phyloP scores from a whole-genome alignment of 495 filamentous ascomycete species.

The Hapsidospora chrysogenum region DNA sequence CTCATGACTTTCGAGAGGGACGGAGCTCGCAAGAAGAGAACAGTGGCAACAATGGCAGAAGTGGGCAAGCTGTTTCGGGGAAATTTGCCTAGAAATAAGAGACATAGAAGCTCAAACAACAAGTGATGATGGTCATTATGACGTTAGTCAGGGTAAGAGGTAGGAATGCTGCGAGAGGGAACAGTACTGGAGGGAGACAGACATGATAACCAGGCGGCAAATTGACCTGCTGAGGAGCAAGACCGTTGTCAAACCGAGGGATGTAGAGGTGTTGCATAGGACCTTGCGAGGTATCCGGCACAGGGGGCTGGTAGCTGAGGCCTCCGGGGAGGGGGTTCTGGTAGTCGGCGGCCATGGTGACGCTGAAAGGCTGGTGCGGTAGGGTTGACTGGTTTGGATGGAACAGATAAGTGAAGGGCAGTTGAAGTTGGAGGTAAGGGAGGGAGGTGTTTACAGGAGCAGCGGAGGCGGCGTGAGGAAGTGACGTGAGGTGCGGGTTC shows the following conservation, averaged over 20 bases:
- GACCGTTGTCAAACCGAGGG: constrained; percentile 19
- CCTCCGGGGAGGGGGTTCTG: constrained; percentile 10
- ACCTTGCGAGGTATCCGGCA: constrained; percentile 25
- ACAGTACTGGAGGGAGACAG: constrained; percentile 6
- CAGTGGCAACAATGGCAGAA: too few relatives aligned
- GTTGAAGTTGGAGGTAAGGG: not conserved
- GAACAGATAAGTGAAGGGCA: not conserved
- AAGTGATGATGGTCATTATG: too few relatives aligned
- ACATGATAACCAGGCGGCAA: constrained; percentile 3
- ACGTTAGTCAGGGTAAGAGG: too few relatives aligned
- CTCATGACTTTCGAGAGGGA: too few relatives aligned
- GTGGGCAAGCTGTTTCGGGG: not conserved
- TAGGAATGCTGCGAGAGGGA: not conserved
- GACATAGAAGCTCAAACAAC: not conserved
- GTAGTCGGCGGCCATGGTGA: constrained; percentile 3
- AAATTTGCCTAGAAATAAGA: not conserved
- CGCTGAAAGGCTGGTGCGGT: not conserved
- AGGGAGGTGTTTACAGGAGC: not conserved
- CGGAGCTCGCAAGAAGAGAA: too few relatives aligned
- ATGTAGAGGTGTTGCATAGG: constrained; percentile 25
- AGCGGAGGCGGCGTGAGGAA: not conserved
- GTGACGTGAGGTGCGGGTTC: constrained; percentile 5
- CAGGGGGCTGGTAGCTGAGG: constrained; percentile 28
- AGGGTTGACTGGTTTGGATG: not conserved
- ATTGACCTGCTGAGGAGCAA: not conserved